These are phyloP conservation scores for Trametes meyenii DNA, from an alignment of 768 basidiomycete genomes.

Conservation along the genomic window DNA sequence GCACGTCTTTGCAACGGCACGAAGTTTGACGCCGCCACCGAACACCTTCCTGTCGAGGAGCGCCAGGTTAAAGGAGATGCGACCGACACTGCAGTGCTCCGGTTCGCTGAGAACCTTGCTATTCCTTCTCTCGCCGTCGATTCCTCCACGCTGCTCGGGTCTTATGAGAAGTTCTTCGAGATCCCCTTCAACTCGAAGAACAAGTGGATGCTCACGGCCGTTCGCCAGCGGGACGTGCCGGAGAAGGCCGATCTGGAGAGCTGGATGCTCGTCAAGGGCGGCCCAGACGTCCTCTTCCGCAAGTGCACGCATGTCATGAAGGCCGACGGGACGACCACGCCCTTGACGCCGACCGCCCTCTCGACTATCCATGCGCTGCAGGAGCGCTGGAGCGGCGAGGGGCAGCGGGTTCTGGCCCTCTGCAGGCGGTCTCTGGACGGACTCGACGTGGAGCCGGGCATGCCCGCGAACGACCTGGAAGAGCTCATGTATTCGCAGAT, in stretches of 20 bases:
- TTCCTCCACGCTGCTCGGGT: neutral
- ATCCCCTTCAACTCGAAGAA: conserved; percentile 46
- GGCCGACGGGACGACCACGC: conserved; percentile 37
- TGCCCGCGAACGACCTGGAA: conserved; percentile 43
- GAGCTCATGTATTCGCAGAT: conserved; percentile 46
- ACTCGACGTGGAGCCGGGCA: conserved; percentile 33
- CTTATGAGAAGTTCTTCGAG: conserved; percentile 33
- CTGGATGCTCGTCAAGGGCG: conserved; percentile 58
- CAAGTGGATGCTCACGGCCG: conserved; percentile 60
- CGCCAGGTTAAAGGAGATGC: conserved; percentile 53
- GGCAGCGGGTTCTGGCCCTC: conserved; percentile 65
- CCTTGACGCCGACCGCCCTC: conserved; percentile 36
- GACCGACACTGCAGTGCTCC: conserved; percentile 58
- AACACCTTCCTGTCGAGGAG: conserved; percentile 31
- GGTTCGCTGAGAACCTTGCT: conserved; percentile 44
- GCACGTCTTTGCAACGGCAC: conserved; percentile 64
- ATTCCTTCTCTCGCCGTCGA: conserved; percentile 17
- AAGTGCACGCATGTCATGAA: conserved; percentile 40
- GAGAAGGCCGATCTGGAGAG: conserved; percentile 27
- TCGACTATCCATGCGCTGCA: conserved; percentile 40
- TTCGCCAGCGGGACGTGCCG: conserved; percentile 26
- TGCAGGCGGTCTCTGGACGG: conserved; percentile 47
- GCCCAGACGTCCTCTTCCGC: conserved; percentile 55
- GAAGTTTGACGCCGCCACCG: conserved; percentile 44
- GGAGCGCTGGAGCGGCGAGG: conserved; percentile 52